Conservation (phyloP, 495 filamentous ascomycete genomes). For the Penicillium steckii region DNA sequence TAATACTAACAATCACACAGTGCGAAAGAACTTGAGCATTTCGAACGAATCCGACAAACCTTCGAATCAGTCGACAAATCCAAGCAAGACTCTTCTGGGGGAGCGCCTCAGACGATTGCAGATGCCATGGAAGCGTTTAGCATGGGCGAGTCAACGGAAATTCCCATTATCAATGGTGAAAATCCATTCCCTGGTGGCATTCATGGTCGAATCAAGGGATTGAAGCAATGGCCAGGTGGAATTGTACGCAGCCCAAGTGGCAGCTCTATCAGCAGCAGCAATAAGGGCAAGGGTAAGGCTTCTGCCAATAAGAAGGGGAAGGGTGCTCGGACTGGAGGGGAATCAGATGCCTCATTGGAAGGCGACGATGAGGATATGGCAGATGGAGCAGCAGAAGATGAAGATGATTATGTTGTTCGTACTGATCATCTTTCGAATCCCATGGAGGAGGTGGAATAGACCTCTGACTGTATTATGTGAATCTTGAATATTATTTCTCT, state of each 20-base stretch:
- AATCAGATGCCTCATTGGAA: constrained; percentile 42
- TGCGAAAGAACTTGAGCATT: constrained; percentile 88
- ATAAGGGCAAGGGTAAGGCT: constrained; percentile 43
- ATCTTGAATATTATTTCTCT: not conserved
- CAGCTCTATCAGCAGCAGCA: constrained; percentile 25
- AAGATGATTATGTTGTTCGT: constrained; percentile 48
- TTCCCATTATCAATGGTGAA: constrained; percentile 34
- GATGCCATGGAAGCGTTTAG: constrained; percentile 40
- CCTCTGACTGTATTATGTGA: not conserved
- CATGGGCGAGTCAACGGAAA: constrained; percentile 22
- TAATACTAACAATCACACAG: constrained; percentile 44
- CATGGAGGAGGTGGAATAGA: constrained; percentile 30
- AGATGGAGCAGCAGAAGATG: constrained; percentile 31
- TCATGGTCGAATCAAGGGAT: constrained; percentile 29
- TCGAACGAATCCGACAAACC: constrained; percentile 73
- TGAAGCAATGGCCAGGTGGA: constrained; percentile 29
- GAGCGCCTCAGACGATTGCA: constrained; percentile 36
- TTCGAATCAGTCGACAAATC: constrained; percentile 66
- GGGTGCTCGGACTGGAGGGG: constrained; percentile 15
- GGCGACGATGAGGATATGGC: constrained; percentile 40
- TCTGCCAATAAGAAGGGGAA: constrained; percentile 44
- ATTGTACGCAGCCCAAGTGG: constrained; percentile 30
- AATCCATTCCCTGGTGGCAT: constrained; percentile 17
- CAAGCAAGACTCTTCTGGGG: constrained; percentile 30
- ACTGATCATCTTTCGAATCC: constrained; percentile 38